Base-by-base conservation (phyloP, 2,329 filamentous ascomycete genomes). In the Zopfia rhizophila region DNA sequence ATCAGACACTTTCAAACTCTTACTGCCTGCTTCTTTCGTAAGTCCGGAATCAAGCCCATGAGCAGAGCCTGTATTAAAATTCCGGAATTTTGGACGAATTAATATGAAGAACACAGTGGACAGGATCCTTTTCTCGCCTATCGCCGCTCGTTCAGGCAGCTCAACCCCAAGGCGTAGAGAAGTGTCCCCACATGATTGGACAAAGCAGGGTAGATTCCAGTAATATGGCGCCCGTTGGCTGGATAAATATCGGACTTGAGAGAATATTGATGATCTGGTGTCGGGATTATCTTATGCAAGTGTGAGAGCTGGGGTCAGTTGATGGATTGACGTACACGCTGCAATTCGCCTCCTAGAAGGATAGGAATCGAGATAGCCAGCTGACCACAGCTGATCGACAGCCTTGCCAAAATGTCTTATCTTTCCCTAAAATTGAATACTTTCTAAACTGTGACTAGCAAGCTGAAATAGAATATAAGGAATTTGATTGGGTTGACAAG, bases 321-420 rank as follows among this genome's bases (percentile, higher is more conserved):
- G 48, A 45, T 36, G 37, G 38, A 33, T 40, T 22, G 42, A 45
- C 22, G 28, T 36, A 27, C 25, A 25, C 22, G 39, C 22, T 39
- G 48, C 30, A 28, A 12, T 28, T 44, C 38, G 13, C 45, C 48
- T 48, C 29, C 33, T 22, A 36, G 29, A 41, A 11, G 7, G 18
- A 36, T 19, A 11, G 31, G 16, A 29, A 8, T 22, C 44, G 13
- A 23, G 32, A 21, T 4, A 35, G 25, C 28, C 51, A 48, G 47
- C 42, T 54, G 51, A 54, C 50, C 51, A 41, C 32, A 18, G 24
- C 23, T 16, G 51, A 54, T 54, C 51, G 35, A 29, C 45, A 45
- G 49, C 40, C 49, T 49, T 48, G 31, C 35, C 12, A 13, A 22
- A 23, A 45, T 29, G 35, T 38, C 30, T 48, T 48, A 44, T 48